Evolutionary conservation across 208 protist genomes (phyloP), one percentile per base, ranked within the genome.

Genomic region (Leishmania braziliensis): DNA sequence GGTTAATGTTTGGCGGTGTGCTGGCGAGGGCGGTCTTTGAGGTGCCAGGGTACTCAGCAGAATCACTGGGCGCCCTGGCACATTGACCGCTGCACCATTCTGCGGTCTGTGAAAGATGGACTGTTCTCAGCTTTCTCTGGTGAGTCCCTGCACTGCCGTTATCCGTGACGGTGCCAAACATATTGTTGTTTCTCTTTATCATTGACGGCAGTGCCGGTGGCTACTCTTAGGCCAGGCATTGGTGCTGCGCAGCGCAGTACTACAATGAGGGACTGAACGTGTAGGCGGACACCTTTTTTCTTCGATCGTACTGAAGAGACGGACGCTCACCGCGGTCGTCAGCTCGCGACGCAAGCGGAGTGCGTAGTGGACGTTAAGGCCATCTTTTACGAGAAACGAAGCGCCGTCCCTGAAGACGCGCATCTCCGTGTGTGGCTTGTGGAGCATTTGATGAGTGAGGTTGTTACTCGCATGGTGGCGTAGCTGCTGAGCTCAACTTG

Each of bases 381-480:
- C 9, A 79, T 81, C 26, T 53, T 86, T 23, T 58, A 18, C 16
- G 54, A 72, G 36, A 46, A 48, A 39, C 77, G 73, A 29, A 33
- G 12, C 48, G 54, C 29, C 46, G n/a, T 29, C 36, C 12, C 56
- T 39, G 29, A n/a, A 10, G 58, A 43, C 51, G 79, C 48, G 58
- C 54, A 1, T 20, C 77, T 70, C 33, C 74, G 16, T 18, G 81
- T 90, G 16, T 92, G 89, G 89, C 54, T 94, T 50, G 86, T 90
- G 51, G 89, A 80, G 16, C 89, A 94, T 63, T 94, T 85, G 18
- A 94, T 94, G 91, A 89, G 88, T 18, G 91, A 87, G 68, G 68
- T 90, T 39, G 87, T 94, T 63, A 89, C 87, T 8, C 82, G 79
- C 1, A 51, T 92, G 39, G 87, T 83, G 50, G 81, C 86, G 39